A percentile compares a stretch with the other conserved stretches of the same genome.
phyloP scores from a whole-genome alignment of 306 rosid species.

The Acacia confusa region DNA sequence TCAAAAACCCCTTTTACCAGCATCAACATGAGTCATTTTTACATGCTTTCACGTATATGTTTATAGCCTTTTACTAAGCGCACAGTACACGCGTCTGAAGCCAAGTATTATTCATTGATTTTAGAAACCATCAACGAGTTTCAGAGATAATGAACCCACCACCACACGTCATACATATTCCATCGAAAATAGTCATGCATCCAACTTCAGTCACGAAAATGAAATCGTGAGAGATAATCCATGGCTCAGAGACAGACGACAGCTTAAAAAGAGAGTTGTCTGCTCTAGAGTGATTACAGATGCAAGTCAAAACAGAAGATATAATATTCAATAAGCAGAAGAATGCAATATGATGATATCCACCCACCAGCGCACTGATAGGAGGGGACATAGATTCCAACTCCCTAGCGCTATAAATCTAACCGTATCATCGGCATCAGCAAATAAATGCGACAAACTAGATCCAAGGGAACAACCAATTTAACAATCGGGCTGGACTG shows the following conservation, averaged over 20 bases:
- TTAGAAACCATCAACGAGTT: background rate
- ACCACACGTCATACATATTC: background rate
- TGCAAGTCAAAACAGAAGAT: too few relatives aligned
- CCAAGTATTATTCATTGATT: background rate
- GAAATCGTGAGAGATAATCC: background rate
- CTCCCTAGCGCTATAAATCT: background rate
- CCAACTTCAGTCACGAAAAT: background rate
- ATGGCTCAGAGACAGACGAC: background rate
- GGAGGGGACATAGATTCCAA: background rate
- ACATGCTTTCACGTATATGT: too few relatives aligned
- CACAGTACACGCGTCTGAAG: too few relatives aligned
- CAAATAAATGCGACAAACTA: background rate
- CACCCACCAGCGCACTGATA: background rate
- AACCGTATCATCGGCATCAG: background rate
- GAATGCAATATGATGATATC: background rate
- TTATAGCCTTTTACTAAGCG: too few relatives aligned
- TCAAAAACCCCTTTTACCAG: too few relatives aligned
- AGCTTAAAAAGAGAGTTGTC: background rate
- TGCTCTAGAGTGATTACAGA: background rate
- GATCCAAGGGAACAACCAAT: background rate
- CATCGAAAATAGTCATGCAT: background rate
- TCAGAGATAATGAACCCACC: background rate
- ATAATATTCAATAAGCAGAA: too few relatives aligned
- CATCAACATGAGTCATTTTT: too few relatives aligned
- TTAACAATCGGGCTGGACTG: background rate